A percentile compares a stretch with the other conserved stretches of the same genome.
phyloP scores from a whole-genome alignment of 768 basidiomycete genomes.

The Kwoniella dejecticola region DNA sequence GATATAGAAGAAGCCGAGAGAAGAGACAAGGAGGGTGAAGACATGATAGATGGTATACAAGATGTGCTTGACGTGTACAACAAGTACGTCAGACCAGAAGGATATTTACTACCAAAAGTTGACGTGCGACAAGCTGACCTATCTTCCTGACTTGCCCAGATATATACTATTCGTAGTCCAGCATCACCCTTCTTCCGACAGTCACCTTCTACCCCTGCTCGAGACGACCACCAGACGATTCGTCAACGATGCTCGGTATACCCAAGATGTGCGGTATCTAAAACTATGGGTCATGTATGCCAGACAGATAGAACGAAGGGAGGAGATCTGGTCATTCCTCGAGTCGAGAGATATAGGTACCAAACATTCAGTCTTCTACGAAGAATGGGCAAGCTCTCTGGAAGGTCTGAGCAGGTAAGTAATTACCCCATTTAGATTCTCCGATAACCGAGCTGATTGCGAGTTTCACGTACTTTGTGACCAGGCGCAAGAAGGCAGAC shows the following conservation, averaged over 20 bases:
- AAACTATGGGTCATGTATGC: constrained; percentile 90
- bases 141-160: constrained; percentile 1
- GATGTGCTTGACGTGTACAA: constrained; percentile 85
- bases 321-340: constrained; percentile 81
- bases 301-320: constrained; percentile 70
- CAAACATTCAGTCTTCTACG: constrained; percentile 77
- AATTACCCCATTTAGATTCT: too few species aligned
- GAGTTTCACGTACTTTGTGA: constrained; percentile 2
- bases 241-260: constrained; percentile 75
- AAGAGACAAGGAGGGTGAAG: constrained; percentile 55
- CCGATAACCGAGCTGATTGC: too few species aligned
- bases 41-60: constrained; percentile 65
- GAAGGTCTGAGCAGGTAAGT: constrained; percentile 78
- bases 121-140: neutral
- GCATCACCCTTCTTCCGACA: constrained; percentile 74
- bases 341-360: constrained; percentile 87
- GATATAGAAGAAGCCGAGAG: constrained; percentile 56
- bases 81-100: constrained; percentile 59
- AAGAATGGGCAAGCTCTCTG: constrained; percentile 81
- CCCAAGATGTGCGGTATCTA: constrained; percentile 81
- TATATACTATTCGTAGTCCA: constrained; percentile 85
- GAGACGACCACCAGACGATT: constrained; percentile 82
- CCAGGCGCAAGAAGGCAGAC: constrained; percentile 77
- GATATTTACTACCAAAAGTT: too few species aligned
- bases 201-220: constrained; percentile 74